These are phyloP conservation scores for Cytospora leucostoma DNA, from an alignment of 2,329 filamentous ascomycete species.

Conservation along the genomic window DNA sequence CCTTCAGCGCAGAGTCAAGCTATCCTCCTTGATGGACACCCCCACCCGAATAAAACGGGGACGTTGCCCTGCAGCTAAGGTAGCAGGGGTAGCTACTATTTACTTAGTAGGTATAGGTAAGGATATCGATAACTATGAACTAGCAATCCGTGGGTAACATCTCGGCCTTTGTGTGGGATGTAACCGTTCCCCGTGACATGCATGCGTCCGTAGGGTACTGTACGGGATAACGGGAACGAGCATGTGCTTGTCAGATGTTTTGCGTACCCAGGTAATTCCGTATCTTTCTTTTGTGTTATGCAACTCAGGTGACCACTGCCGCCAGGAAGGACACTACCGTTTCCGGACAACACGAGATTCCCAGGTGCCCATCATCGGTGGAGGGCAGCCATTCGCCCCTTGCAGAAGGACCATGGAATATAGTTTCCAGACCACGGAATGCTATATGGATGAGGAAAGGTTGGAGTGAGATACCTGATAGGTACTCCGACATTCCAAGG, in stretches of 20 bases:
- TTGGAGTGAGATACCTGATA: background rate
- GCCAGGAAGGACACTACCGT: slow-evolving; percentile 1
- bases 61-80: background rate
- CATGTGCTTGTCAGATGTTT: slow-evolving; percentile 16
- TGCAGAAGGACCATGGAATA: background rate
- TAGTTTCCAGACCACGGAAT: slow-evolving; percentile 10
- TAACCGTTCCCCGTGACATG: slow-evolving; percentile 11
- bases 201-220: slow-evolving; percentile 9
- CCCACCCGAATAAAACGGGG: background rate
- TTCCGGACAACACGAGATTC: slow-evolving; percentile 6
- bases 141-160: background rate
- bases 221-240: slow-evolving; percentile 1
- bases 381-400: background rate
- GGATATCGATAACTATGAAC: background rate
- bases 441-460: slow-evolving; percentile 1
- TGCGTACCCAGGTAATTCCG: background rate
- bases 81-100: background rate
- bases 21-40: background rate
- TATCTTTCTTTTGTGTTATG: background rate
- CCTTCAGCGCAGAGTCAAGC: background rate
- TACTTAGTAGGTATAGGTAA: background rate
- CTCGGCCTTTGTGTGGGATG: slow-evolving; percentile 13
- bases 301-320: slow-evolving; percentile 11
- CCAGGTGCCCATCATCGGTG: background rate
- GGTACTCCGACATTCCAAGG: slow-evolving; percentile 8